A percentile compares a stretch with the other conserved stretches of the same genome.
These are phyloP conservation scores for Kwoniella sp. DNA, from an alignment of 768 basidiomycete species.

Conservation along the genomic window DNA sequence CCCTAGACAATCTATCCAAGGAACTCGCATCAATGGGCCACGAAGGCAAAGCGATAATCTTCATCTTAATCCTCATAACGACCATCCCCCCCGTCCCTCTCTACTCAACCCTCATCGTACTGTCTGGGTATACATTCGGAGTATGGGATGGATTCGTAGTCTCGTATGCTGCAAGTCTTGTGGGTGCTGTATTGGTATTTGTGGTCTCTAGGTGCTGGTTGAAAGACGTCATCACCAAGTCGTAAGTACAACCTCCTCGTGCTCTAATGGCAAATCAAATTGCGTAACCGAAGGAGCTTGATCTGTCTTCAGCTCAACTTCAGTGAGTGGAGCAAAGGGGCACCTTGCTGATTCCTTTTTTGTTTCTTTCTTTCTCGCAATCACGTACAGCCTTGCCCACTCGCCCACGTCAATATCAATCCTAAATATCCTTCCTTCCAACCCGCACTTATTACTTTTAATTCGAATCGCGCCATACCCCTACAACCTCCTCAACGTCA, in stretches of 20 bases:
- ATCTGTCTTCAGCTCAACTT: no score
- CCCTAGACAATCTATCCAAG: slow-evolving; percentile 76
- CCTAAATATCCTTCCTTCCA: slow-evolving; percentile 81
- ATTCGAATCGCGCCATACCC: slow-evolving; percentile 69
- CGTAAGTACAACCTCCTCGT: slow-evolving; percentile 38
- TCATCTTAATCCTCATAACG: slow-evolving; percentile 57
- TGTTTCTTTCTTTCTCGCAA: no score
- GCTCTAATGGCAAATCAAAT: no score
- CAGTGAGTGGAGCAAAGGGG: no score
- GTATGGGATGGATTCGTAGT: slow-evolving; percentile 78
- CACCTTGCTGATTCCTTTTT: no score
- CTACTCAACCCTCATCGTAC: slow-evolving; percentile 88
- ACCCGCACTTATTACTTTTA: slow-evolving; percentile 83
- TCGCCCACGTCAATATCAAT: slow-evolving; percentile 74
- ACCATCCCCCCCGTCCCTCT: slow-evolving; percentile 73
- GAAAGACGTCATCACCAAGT: slow-evolving; percentile 66
- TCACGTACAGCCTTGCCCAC: slow-evolving; percentile 71
- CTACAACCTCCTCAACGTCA: slow-evolving; percentile 88
- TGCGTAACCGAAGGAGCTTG: neutral
- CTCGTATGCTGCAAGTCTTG: slow-evolving; percentile 81
- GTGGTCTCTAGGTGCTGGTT: slow-evolving; percentile 69
- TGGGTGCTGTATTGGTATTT: slow-evolving; percentile 83
- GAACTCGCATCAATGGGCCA: slow-evolving; percentile 73
- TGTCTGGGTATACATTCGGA: slow-evolving; percentile 89
- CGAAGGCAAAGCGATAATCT: slow-evolving; percentile 76